Base-by-base conservation (phyloP, 176 grass and related monocot species). In the Oryza rufipogon region DNA sequence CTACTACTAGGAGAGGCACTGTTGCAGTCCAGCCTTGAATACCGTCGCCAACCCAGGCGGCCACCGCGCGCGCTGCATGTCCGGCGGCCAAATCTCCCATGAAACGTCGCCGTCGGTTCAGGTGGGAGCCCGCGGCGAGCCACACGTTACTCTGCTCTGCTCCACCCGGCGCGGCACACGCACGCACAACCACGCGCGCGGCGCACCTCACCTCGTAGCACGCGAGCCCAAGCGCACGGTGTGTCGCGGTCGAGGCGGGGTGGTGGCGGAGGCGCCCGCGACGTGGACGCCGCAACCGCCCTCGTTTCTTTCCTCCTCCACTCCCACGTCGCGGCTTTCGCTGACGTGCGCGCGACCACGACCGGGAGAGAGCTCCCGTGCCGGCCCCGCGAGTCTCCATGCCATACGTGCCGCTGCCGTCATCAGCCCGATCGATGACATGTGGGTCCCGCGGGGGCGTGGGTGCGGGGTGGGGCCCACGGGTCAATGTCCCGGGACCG, bases 101-200 rank as follows among this genome's bases (percentile, higher is more conserved):
- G 80, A 66, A 32, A 74, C 70, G 89, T 86, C 83, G 79, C 83
- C 45, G 52, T 63, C 58, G 58, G 58, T 28, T 86, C 78, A 86
- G 68, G 74, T n/a, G 28, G 9, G 64, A 0, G 16, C 2, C 39
- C 16, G 19, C 16, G 54, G 6, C 36, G 36, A 38, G 36, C 36
- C 36, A 5, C 36, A 5, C 36, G 36, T 38, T 36, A 4, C 34
- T 32, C 34, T 36, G 4, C 33, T 4, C 0, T 34, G 34, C 36
- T 8, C 48, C 4, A 46, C 54, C 66, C n/a, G 65, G 66, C n/a
- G 49, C 12, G 10, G 14, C 5, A 2, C 15, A 42, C 60, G 19
- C 36, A 6, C 36, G 0, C 12, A 9, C 19, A 0, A 17, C 23
- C 49, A n/a, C 54, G 36, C 39, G 39, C 6, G 39, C 39, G 38